phyloP scores from a whole-genome alignment of 164 flowering plant genomes.

The Umbellularia californica region DNA sequence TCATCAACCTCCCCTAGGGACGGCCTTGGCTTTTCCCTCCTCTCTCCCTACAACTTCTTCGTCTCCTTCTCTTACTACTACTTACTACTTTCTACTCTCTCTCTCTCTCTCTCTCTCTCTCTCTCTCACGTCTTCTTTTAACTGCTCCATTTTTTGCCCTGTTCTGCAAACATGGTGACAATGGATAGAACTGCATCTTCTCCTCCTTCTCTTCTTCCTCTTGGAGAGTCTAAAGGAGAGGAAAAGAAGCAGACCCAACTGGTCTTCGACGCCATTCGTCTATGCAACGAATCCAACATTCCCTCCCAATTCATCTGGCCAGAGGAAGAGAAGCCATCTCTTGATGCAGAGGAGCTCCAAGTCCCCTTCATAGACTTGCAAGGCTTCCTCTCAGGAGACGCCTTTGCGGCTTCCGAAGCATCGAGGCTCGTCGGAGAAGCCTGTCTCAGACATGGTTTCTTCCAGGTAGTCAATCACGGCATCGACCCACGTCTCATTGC shows the following conservation, averaged over 20 bases:
- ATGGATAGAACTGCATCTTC: background rate
- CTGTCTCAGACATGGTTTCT: constrained; percentile 68
- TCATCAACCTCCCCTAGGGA: constrained; percentile 6
- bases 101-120: background rate
- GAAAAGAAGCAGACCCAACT: constrained; percentile 1
- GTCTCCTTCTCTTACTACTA: background rate
- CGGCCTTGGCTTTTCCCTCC: constrained; percentile 17
- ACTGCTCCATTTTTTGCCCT: too few species aligned
- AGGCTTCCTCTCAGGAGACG: constrained; percentile 49
- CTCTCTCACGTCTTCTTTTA: background rate
- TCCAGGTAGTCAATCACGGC: constrained; percentile 69
- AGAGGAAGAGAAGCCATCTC: constrained; percentile 52
- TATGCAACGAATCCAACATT: constrained; percentile 36
- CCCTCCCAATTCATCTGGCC: constrained; percentile 83
- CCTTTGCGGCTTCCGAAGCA: constrained; percentile 31
- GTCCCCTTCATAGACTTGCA: constrained; percentile 63
- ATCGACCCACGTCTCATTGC: constrained; percentile 37
- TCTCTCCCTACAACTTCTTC: background rate
- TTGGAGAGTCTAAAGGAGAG: background rate
- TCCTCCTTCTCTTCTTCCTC: background rate
- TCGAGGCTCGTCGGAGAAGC: constrained; percentile 47
- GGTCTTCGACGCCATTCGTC: constrained; percentile 54
- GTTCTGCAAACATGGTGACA: background rate
- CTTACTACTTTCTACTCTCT: background rate
- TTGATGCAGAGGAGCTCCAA: constrained; percentile 30